A percentile compares a stretch with the other conserved stretches of the same genome.
These are phyloP conservation scores for Zopfia rhizophila DNA, from an alignment of 2,329 filamentous ascomycete genomes.

Conservation along the genomic window DNA sequence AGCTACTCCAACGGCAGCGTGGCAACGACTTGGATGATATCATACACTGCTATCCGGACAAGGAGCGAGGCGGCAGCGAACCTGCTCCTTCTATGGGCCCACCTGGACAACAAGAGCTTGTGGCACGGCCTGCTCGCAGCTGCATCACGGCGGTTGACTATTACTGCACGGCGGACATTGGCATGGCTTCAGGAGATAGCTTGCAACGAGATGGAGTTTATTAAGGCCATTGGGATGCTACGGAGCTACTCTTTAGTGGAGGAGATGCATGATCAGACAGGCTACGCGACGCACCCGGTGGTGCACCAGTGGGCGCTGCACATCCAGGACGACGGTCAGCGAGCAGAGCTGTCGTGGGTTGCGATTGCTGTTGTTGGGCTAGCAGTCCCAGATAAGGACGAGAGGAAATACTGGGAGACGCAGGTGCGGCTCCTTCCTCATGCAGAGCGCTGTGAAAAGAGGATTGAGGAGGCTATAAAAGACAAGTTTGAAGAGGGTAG, in stretches of 20 bases:
- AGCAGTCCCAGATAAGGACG: constrained; percentile 1
- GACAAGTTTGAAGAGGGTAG: no score
- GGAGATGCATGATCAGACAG: constrained; percentile 3
- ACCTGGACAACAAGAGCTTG: constrained; percentile 31
- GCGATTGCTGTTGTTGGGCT: constrained; percentile 18
- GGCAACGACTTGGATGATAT: constrained; percentile 28
- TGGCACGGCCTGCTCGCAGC: constrained; percentile 26
- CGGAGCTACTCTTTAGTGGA: constrained; percentile 24
- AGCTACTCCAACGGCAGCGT: constrained; percentile 27
- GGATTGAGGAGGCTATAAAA: no score
- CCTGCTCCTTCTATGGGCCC: constrained; percentile 35
- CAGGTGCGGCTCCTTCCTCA: constrained; percentile 21
- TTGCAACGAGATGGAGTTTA: constrained; percentile 24
- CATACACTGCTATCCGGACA: constrained; percentile 21
- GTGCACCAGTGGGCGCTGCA: no score
- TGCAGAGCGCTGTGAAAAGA: constrained; percentile 16
- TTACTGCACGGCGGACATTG: constrained; percentile 10
- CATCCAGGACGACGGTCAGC: constrained; percentile 6
- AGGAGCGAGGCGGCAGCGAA: constrained; percentile 28
- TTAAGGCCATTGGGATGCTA: constrained; percentile 20
- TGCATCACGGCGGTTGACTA: constrained; percentile 7
- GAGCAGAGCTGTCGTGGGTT: constrained; percentile 8
- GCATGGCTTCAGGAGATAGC: constrained; percentile 28
- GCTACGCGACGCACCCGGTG: constrained; percentile 24
- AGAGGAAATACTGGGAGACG: constrained; percentile 7